Evolutionary conservation across 2,329 filamentous ascomycete genomes (phyloP), one percentile per base, ranked within the genome.

Genomic region (Plectosphaerella sp.): DNA sequence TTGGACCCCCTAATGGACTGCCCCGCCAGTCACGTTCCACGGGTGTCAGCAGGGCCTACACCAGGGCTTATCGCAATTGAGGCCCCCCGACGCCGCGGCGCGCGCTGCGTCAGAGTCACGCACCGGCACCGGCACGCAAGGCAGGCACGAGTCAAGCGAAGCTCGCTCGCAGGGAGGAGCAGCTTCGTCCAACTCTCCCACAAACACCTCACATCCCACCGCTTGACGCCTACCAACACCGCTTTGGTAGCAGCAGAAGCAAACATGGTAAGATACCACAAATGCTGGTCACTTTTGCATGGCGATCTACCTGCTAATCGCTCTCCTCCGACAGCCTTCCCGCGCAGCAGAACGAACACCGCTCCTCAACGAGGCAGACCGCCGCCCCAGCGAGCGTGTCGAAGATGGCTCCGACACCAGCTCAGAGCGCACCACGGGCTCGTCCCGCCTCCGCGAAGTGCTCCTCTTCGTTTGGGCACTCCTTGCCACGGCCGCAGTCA

Each of bases 381-480:
- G 48, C 37, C 48, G 48, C 41, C 41, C 47, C 5, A 51, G 10
- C 60, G 35, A 62, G 52, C 28, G 8, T 12, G 46, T 61, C 60
- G 43, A 67, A 56, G 62, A 67, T 55, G 55, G 48, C 52, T 50
- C 57, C 48, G 56, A 60, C 45, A 53, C 25, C 47, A 53, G 48
- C 37, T 49, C 37, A 3, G 56, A 53, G 45, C 43, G 28, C 42
- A 36, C 42, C 52, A 37, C 52, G 10, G 64, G 71, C 46, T 61
- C 67, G 42, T 64, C 64, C 54, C 80, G 82, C 67, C 67, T 80
- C 52, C 83, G 88, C 56, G 90, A 97, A 66, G 69, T 89, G 49
- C 80, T 86, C 22, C 73, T 96, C 57, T 92, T 96, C 65, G 71
- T 80, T 47, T 96, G 92, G 91, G 91, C 91, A 5, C 70, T 94